These are phyloP conservation scores for Daldinia childiae DNA, from an alignment of 495 filamentous ascomycete genomes.

Conservation along the genomic window DNA sequence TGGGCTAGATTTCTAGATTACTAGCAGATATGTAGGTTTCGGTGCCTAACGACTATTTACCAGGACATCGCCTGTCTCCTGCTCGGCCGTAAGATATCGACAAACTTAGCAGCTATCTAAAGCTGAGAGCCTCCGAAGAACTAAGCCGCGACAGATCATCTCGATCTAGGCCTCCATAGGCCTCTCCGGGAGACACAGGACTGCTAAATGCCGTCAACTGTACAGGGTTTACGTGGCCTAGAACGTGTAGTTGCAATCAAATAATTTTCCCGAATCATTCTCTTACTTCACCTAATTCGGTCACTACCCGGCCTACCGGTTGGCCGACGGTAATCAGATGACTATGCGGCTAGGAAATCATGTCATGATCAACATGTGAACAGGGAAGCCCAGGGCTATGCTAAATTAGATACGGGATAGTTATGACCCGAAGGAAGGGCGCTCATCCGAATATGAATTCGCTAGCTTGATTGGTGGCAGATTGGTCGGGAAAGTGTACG, in stretches of 20 bases:
- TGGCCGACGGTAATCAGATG: constrained; percentile 28
- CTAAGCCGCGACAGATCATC: constrained; percentile 25
- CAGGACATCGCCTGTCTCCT: constrained; percentile 28
- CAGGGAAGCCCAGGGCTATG: constrained; percentile 30
- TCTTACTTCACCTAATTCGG: constrained; percentile 36
- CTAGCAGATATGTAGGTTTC: constrained; percentile 10
- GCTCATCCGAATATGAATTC: constrained; percentile 15
- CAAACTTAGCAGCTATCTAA: constrained; percentile 37
- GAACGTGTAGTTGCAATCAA: constrained; percentile 35
- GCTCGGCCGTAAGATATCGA: constrained; percentile 40
- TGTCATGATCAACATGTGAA: constrained; percentile 38
- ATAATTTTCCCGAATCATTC: constrained; percentile 27
- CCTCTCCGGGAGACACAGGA: constrained; percentile 34
- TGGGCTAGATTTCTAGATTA: constrained; percentile 8
- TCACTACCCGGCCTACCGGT: constrained; percentile 35
- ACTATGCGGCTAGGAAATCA: constrained; percentile 29
- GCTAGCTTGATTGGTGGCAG: constrained; percentile 11
- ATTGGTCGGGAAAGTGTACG: constrained; percentile 1
- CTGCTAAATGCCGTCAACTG: constrained; percentile 39
- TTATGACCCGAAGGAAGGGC: constrained; percentile 12
- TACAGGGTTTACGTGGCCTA: constrained; percentile 45
- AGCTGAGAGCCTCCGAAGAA: constrained; percentile 17
- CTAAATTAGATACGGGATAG: constrained; percentile 38
- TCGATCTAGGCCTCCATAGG: constrained; percentile 40
- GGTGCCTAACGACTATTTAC: constrained; percentile 16